Base-by-base conservation (phyloP, 768 basidiomycete genomes). In the Pleurotus giganteus region DNA sequence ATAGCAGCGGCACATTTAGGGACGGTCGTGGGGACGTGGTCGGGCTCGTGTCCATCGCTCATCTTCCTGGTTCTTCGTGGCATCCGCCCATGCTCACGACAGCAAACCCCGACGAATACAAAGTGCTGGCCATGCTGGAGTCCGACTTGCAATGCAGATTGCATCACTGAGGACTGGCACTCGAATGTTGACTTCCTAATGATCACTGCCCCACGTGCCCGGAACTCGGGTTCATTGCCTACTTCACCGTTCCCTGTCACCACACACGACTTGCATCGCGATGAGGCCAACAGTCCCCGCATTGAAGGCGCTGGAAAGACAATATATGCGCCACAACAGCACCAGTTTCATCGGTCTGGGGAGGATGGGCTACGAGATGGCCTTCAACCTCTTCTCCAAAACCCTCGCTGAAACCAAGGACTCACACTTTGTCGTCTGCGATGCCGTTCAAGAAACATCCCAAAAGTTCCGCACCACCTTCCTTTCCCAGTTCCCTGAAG, bases 361-460 rank as follows among this genome's bases (percentile, higher is more conserved):
- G 36, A 80, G 86, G 41, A 94, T 95, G 92, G 92, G 92, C 37
- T 83, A 82, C 41, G 86, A 91, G 68, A 94, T 94, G 93, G 81
- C 81, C 12, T 79, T 76, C 68, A 94, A 94, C 69, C 79, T 94
- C 47, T 91, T 93, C 73, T 85, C 85, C 0, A 91, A 90, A 67
- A 46, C 49, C 58, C 72, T 83, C 55, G 74, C 77, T n/a, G 71
- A 80, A 39, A 69, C 73, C 34, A 58, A 68, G n/a, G 79, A 84
- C 12, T 65, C 80, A 41, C 78, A 69, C 23, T 91, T 94, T 63
- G 79, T 90, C 17, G 83, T 95, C 28, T 94, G 89, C 69, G 92
- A 95, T 65, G 85, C 86, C 9, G 65, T 85, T 46, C 77, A 81
- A 23, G 83, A 83, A 12, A 79, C 76, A 27, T 78, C 88, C 2